Conservation (phyloP, 1,284 basidiomycete species). For the Malassezia dermatis region DNA sequence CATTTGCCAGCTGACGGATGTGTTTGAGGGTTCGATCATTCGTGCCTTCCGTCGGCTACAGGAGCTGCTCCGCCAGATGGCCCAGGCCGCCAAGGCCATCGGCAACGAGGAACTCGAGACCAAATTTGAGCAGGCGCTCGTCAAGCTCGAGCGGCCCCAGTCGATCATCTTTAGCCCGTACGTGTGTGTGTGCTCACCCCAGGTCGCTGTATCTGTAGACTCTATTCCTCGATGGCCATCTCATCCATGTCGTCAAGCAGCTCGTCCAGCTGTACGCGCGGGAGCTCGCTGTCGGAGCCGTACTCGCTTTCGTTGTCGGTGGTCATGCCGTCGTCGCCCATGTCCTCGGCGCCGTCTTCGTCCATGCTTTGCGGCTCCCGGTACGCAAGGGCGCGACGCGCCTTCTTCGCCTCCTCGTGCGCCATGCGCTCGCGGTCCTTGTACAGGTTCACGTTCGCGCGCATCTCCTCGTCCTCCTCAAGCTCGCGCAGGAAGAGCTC, state of each 20-base stretch:
- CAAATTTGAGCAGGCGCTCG: conserved; percentile 38
- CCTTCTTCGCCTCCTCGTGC: conserved; percentile 29
- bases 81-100: conserved; percentile 84
- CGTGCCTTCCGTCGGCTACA: conserved; percentile 86
- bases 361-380: conserved; percentile 51
- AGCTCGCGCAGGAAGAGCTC: conserved; percentile 88
- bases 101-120: conserved; percentile 76
- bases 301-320: conserved; percentile 55
- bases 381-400: conserved; percentile 49
- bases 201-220: conserved; percentile 17
- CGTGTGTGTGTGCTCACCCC: conserved; percentile 1
- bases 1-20: conserved; percentile 92
- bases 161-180: conserved; percentile 45
- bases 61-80: conserved; percentile 91
- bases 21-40: conserved; percentile 74
- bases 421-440: conserved; percentile 52
- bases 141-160: conserved; percentile 38
- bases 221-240: conserved; percentile 24
- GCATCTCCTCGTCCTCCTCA: conserved; percentile 91
- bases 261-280: conserved; percentile 61
- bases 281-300: conserved; percentile 62
- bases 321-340: conserved; percentile 32
- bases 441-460: conserved; percentile 78
- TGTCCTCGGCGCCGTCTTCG: conserved; percentile 42
- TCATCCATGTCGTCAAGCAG: conserved; percentile 79